Evolutionary conservation across 495 filamentous ascomycete genomes (phyloP).

Genomic region (Pseudomonodictys pantanalensis): DNA sequence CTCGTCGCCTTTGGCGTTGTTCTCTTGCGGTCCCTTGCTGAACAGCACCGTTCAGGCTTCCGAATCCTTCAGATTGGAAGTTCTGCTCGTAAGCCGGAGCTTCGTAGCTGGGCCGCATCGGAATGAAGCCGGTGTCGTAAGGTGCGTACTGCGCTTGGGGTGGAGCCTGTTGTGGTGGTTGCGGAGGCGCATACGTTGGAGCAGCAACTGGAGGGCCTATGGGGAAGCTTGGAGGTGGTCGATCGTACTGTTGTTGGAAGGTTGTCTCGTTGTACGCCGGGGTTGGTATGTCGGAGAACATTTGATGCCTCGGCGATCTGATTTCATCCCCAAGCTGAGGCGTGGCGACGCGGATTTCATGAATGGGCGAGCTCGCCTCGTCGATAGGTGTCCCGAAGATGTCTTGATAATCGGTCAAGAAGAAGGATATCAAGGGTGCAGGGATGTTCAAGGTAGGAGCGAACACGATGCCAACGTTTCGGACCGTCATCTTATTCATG

Average conservation of each 20-base stretch:
- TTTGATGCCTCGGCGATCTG: slow-evolving; percentile 63
- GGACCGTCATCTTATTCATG: slow-evolving; percentile 95
- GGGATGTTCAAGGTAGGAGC: slow-evolving; percentile 98
- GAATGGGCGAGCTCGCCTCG: slow-evolving; percentile 49
- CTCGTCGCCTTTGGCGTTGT: slow-evolving; percentile 34
- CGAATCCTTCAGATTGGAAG: slow-evolving; percentile 33
- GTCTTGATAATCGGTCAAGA: slow-evolving; percentile 81
- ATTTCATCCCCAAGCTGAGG: slow-evolving; percentile 55
- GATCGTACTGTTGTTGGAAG: slow-evolving; percentile 42
- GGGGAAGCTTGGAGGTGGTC: slow-evolving; percentile 20
- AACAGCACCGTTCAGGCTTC: slow-evolving; percentile 42
- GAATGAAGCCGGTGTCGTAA: slow-evolving; percentile 59
- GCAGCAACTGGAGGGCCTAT: slow-evolving; percentile 18
- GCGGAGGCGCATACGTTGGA: slow-evolving; percentile 2
- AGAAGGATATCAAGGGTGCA: slow-evolving; percentile 87
- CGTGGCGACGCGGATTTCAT: slow-evolving; percentile 48
- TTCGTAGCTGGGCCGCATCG: slow-evolving; percentile 61
- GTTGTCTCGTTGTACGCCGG: slow-evolving; percentile 62
- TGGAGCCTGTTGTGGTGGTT: slow-evolving; percentile 14
- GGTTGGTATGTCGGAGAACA: slow-evolving; percentile 68
- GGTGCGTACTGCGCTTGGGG: slow-evolving; percentile 34
- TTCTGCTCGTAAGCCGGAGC: slow-evolving; percentile 34
- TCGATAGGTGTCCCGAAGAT: slow-evolving; percentile 75
- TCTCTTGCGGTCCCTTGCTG: slow-evolving; percentile 22
- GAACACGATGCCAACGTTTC: slow-evolving; percentile 97